Percentiles rank a stretch among this genome's conserved stretches.
phyloP scores from a whole-genome alignment of 2,329 filamentous ascomycete genomes.

The Diaporthe batatas region DNA sequence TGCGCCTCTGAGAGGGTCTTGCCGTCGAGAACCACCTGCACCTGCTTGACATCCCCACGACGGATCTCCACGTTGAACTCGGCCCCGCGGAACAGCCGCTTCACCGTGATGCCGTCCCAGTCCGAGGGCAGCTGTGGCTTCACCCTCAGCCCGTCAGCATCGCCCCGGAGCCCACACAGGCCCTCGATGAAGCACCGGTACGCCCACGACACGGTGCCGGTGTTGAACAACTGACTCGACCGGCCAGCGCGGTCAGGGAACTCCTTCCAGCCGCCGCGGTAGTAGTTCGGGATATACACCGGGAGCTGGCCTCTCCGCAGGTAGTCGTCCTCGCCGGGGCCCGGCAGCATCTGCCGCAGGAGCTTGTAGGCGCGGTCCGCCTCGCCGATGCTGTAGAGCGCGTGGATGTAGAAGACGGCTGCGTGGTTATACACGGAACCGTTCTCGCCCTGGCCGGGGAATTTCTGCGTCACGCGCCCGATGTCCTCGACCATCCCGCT shows the following conservation, averaged over 20 bases:
- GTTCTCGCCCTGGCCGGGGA: constrained; percentile 70
- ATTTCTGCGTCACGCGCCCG: constrained; percentile 70
- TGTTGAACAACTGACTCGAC: constrained; percentile 70
- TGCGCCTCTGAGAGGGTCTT: constrained; percentile 54
- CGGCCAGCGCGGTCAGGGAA: constrained; percentile 66
- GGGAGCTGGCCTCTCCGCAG: constrained; percentile 67
- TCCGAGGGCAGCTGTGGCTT: constrained; percentile 63
- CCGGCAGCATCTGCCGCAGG: constrained; percentile 67
- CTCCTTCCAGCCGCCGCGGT: constrained; percentile 63
- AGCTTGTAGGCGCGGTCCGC: constrained; percentile 64
- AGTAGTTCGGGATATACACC: constrained; percentile 71
- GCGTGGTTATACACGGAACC: constrained; percentile 71
- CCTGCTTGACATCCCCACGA: constrained; percentile 55
- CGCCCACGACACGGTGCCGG: constrained; percentile 69
- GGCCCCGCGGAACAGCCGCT: constrained; percentile 64
- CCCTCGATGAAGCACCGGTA: constrained; percentile 69
- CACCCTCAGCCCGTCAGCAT: constrained; percentile 60
- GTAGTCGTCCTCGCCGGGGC: constrained; percentile 64
- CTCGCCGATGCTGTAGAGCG: constrained; percentile 64
- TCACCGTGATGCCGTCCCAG: constrained; percentile 63
- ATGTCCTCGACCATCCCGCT: constrained; percentile 69
- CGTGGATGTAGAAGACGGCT: constrained; percentile 66
- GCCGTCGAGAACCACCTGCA: constrained; percentile 56
- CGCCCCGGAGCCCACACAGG: constrained; percentile 66
- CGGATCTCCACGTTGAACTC: constrained; percentile 61